Base-by-base conservation (phyloP, 2,329 filamentous ascomycete species). In the Diaporthe velutina region DNA sequence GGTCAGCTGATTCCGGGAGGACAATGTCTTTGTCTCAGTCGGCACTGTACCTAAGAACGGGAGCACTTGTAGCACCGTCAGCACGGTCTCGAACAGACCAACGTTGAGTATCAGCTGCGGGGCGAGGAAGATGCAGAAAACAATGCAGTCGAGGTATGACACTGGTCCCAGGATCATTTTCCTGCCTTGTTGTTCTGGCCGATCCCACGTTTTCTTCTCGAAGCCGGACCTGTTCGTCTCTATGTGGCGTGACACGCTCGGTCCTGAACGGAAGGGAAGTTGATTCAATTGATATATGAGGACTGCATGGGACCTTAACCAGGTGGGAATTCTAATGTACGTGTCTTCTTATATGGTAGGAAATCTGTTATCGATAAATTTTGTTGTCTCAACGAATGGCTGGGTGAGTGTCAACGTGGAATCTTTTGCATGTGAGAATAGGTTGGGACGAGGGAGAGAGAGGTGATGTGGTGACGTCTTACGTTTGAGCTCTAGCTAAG, bases 101-200 rank as follows among this genome's bases (percentile, higher is more conserved):
- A 92, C 91, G 74, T 92, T 90, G 77, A 92, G 84, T 45, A 96
- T 84, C 50, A 97, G 85, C 83, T 96, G 93, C 4, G 93, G 93
- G 4, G 91, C 85, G 19, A 96, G 88, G 79, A 94, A 92, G 55
- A 93, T 70, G 66, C 94, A 88, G 80, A 96, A 97, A 74, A 92
- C 90, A 40, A 93, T 74, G 84, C 93, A 95, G 85, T 97, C 95
- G 38, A 95, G 82, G 82, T 93, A 93, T 9, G 92, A 94, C 58
- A 97, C 90, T 74, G 93, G 92, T 48, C 90, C 90, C 55, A 97
- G 86, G 75, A 95, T 93, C 93, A 96, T 95, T 76, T 75, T 84
- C 33, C 48, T n/a, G 60, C n/a, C n/a, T n/a, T 15, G 40, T 10
- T 33, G 25, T 7, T 15, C 1, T 10, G 30, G n/a, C 17, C n/a